Conservation (phyloP, 2,329 filamentous ascomycete genomes). For the Claviceps humidiphila region DNA sequence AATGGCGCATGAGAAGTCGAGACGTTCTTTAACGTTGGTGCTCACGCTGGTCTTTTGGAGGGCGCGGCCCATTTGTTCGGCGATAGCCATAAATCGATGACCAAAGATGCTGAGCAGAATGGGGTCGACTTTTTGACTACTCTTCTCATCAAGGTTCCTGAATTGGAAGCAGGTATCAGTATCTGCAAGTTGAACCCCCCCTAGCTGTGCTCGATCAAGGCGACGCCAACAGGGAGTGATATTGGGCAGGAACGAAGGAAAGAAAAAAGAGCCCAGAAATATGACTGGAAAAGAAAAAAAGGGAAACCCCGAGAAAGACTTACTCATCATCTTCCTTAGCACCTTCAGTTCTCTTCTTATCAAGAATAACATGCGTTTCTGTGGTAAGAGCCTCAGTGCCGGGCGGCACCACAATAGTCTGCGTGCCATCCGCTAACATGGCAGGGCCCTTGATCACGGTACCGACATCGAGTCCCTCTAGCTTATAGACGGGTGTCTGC, state of each 20-base stretch:
- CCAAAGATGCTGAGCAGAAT: conserved; percentile 71
- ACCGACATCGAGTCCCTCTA: conserved; percentile 60
- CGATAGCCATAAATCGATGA: conserved; percentile 75
- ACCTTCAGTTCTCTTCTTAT: conserved; percentile 47
- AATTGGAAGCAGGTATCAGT: not conserved
- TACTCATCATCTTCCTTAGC: conserved; percentile 22
- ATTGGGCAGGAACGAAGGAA: not conserved
- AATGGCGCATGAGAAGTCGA: conserved; percentile 72
- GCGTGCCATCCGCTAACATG: conserved; percentile 74
- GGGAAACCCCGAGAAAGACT: no score
- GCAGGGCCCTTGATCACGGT: conserved; percentile 67
- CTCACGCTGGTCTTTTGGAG: conserved; percentile 71
- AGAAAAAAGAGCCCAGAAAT: not conserved
- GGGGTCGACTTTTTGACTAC: conserved; percentile 43
- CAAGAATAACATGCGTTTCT: conserved; percentile 79
- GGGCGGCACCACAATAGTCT: conserved; percentile 84
- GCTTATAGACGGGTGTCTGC: conserved; percentile 71
- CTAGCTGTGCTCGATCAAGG: not conserved
- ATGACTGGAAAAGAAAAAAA: no score
- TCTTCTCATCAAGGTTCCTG: conserved; percentile 9
- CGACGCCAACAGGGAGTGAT: not conserved
- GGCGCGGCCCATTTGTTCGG: conserved; percentile 71
- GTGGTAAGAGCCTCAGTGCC: conserved; percentile 63
- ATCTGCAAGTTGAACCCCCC: no score
- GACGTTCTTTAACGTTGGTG: conserved; percentile 69